Conservation (phyloP, 257 asterid species). For the Solanum gandarillasii region DNA sequence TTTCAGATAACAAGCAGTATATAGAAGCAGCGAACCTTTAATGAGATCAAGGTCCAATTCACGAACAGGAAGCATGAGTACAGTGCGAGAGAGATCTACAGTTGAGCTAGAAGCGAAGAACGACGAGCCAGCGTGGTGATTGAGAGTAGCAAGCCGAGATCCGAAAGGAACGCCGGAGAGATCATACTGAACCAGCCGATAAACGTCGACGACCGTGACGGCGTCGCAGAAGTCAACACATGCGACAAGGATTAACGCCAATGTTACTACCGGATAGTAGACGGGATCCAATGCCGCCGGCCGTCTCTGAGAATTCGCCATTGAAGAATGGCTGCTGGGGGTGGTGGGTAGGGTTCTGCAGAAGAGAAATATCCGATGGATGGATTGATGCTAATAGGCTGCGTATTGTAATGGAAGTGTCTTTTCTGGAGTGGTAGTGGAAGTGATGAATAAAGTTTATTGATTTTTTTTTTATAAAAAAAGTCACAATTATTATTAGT, state of each 20-base stretch:
- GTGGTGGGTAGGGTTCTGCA: background rate
- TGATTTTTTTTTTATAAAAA: no score
- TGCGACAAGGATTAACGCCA: constrained; percentile 43
- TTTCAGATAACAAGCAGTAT: background rate
- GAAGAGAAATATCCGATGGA: background rate
- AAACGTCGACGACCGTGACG: constrained; percentile 74
- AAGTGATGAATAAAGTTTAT: background rate
- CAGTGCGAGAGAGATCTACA: constrained; percentile 82
- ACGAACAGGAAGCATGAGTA: constrained; percentile 80
- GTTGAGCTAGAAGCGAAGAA: constrained; percentile 27
- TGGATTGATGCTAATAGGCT: background rate
- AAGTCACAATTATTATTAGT: no score
- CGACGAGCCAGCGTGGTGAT: constrained; percentile 91
- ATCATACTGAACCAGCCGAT: constrained; percentile 94
- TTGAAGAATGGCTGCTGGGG: background rate
- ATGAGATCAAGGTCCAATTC: constrained; percentile 78
- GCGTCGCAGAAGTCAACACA: constrained; percentile 85
- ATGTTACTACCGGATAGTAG: constrained; percentile 31
- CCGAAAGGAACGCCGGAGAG: constrained; percentile 82
- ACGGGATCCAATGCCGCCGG: constrained; percentile 32
- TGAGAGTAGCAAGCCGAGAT: constrained; percentile 80
- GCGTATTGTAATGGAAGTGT: background rate
- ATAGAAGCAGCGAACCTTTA: constrained; percentile 29
- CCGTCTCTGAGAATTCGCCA: constrained; percentile 14
- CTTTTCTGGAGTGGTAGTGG: background rate